Percentiles rank a stretch among this genome's conserved stretches.
Conservation (phyloP, 169 alveolate genomes). For the Cryptosporidium sp. region DNA sequence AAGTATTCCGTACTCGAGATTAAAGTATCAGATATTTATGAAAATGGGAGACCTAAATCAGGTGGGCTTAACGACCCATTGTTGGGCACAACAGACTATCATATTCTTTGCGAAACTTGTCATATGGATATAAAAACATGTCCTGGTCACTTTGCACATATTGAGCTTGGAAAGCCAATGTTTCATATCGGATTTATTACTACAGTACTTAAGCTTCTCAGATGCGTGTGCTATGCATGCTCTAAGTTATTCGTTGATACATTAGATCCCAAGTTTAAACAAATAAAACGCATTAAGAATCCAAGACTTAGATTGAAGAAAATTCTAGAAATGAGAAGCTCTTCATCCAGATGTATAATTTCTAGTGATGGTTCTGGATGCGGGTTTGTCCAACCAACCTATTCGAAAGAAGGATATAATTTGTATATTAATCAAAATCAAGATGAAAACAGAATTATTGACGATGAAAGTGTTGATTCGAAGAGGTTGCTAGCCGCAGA, state of each 20-base stretch:
- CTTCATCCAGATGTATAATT: conserved; percentile 39
- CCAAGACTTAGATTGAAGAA: conserved; percentile 82
- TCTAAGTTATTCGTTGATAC: conserved; percentile 90
- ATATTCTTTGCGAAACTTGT: conserved; percentile 94
- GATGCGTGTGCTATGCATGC: conserved; percentile 97
- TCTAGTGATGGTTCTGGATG: conserved; percentile 85
- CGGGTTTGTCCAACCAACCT: conserved; percentile 92
- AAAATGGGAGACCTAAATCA: conserved; percentile 91
- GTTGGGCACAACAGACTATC: conserved; percentile 97
- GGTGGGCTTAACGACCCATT: conserved; percentile 95
- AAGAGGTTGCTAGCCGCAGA: conserved; percentile 88
- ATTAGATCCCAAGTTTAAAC: conserved; percentile 85
- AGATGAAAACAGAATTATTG: conserved; percentile 84
- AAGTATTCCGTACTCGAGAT: conserved; percentile 91
- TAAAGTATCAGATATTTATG: conserved; percentile 89
- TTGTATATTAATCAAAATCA: conserved; percentile 84
- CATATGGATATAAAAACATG: conserved; percentile 94
- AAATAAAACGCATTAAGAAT: conserved; percentile 82
- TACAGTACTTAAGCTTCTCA: conserved; percentile 91
- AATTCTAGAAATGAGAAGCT: conserved; percentile 74
- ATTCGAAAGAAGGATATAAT: conserved; percentile 90
- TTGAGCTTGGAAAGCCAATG: conserved; percentile 95
- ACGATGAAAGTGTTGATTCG: conserved; percentile 84
- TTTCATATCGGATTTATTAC: conserved; percentile 94
- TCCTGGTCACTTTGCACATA: conserved; percentile 99